These are phyloP conservation scores for Claviceps sp. DNA, from an alignment of 2,329 filamentous ascomycete genomes.

Conservation along the genomic window DNA sequence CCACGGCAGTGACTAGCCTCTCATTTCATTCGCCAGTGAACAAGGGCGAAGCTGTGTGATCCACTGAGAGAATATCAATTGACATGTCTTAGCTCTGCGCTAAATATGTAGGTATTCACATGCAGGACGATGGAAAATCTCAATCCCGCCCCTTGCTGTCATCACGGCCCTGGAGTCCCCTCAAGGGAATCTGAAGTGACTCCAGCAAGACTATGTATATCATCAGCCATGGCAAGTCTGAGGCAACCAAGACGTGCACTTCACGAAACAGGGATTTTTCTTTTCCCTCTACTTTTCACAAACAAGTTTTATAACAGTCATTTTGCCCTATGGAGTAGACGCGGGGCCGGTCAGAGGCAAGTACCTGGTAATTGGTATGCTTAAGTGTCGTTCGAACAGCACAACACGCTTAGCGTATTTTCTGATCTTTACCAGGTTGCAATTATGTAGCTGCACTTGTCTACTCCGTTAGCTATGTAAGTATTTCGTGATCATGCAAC, in stretches of 20 bases:
- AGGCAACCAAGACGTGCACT: conserved; percentile 12
- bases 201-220: conserved; percentile 13
- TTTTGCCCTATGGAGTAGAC: conserved; percentile 32
- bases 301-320: conserved; percentile 24
- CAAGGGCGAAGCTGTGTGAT: background rate
- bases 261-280: conserved; percentile 8
- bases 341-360: conserved; percentile 28
- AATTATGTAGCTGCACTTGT: no score
- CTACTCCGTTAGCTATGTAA: no score
- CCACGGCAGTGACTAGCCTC: no score
- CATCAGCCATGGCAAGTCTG: conserved; percentile 17
- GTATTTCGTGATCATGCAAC: no score
- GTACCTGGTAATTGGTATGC: conserved; percentile 4
- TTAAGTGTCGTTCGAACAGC: no score
- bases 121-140: background rate
- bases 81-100: background rate
- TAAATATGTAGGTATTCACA: background rate
- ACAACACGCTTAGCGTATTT: no score
- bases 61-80: background rate
- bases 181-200: conserved; percentile 4
- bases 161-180: conserved; percentile 11
- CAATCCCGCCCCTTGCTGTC: background rate
- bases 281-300: conserved; percentile 16
- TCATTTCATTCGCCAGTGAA: no score
- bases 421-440: no score